Percentiles rank a stretch among this genome's conserved stretches.
Conservation (phyloP, 2,329 filamentous ascomycete genomes). For the Xylaria sp. region DNA sequence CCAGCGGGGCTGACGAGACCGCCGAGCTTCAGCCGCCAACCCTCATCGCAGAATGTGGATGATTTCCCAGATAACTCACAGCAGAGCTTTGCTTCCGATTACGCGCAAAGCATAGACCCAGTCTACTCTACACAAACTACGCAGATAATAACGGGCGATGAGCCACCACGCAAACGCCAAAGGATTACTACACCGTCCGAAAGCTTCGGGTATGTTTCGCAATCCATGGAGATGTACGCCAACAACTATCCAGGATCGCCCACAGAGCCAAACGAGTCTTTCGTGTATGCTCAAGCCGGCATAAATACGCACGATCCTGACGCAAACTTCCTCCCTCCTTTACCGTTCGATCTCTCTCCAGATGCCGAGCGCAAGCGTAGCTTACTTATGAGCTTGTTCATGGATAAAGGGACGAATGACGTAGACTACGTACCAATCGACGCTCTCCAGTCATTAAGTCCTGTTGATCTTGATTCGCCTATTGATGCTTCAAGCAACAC, state of each 20-base stretch:
- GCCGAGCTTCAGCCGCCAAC: conserved; percentile 72
- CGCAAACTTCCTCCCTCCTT: conserved; percentile 66
- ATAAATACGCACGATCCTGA: conserved; percentile 57
- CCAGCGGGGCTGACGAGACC: conserved; percentile 70
- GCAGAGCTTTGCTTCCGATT: conserved; percentile 80
- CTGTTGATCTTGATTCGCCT: conserved; percentile 86
- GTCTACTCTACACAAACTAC: conserved; percentile 67
- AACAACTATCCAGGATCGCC: conserved; percentile 70
- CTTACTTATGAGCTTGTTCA: conserved; percentile 81
- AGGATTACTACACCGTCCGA: conserved; percentile 63
- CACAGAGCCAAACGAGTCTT: conserved; percentile 81
- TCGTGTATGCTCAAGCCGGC: conserved; percentile 65
- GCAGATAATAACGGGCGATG: conserved; percentile 61
- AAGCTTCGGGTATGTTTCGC: conserved; percentile 59
- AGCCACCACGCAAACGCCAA: conserved; percentile 84
- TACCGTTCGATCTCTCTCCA: conserved; percentile 65
- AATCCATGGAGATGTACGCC: conserved; percentile 54
- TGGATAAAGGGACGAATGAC: conserved; percentile 74
- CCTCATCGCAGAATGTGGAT: conserved; percentile 73
- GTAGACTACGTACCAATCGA: conserved; percentile 71
- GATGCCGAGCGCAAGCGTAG: conserved; percentile 81
- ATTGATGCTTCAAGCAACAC: conserved; percentile 90
- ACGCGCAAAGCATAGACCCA: conserved; percentile 74
- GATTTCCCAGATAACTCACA: conserved; percentile 78
- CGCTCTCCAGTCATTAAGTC: conserved; percentile 75